Conservation (phyloP, 129 eudicot genomes). For the Flaveria trinervia region DNA sequence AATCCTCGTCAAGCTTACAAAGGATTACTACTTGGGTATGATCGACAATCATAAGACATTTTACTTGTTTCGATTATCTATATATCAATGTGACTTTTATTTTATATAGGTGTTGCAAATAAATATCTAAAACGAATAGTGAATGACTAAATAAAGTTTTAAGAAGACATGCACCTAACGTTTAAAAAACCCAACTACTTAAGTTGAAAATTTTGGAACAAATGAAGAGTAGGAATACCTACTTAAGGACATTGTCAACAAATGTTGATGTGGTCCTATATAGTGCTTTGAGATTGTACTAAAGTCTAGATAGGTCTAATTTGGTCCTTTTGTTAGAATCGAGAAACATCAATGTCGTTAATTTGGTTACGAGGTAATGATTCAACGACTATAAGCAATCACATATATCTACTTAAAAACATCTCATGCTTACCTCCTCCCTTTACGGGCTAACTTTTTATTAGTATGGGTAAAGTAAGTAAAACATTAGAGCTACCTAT, state of each 20-base stretch:
- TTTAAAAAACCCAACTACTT: neutral
- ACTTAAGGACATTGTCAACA: constrained; percentile 21
- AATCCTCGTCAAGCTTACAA: no score
- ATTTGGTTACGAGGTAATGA: neutral
- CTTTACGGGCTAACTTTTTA: no score
- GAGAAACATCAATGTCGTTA: neutral
- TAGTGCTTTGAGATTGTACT: neutral
- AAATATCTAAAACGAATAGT: neutral
- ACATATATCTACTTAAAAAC: no score
- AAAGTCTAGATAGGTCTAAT: neutral
- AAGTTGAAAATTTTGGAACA: neutral
- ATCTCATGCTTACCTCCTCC: no score
- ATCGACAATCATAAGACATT: neutral
- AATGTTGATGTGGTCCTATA: constrained; percentile 17
- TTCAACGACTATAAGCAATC: no score
- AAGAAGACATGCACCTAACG: constrained; percentile 4
- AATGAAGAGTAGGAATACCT: constrained; percentile 25
- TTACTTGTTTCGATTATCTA: no score
- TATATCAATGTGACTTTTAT: neutral
- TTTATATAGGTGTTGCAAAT: neutral
- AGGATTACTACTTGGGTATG: no score
- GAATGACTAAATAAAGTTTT: neutral
- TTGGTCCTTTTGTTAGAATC: neutral
- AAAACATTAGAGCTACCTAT: no score
- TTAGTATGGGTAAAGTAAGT: no score